A percentile compares a stretch with the other conserved stretches of the same genome.
phyloP scores from a whole-genome alignment of 2,329 filamentous ascomycete species.

The Ophiostoma australiae region DNA sequence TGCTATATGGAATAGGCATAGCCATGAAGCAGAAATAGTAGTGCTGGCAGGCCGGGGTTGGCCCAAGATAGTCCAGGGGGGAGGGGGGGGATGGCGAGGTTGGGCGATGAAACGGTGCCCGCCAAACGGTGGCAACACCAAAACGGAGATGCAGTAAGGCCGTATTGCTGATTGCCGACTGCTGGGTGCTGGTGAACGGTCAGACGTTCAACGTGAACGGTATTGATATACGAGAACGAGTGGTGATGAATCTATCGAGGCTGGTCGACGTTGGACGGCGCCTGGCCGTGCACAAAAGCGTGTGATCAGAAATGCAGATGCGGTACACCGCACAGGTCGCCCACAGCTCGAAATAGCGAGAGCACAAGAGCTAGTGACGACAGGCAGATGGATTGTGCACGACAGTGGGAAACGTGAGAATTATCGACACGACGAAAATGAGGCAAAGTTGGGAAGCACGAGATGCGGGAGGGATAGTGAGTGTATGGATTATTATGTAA shows the following conservation, averaged over 20 bases:
- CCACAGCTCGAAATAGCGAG: neutral
- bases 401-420: neutral
- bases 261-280: neutral
- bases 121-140: neutral
- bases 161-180: neutral
- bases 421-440: neutral
- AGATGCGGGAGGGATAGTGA: slow-evolving; percentile 2
- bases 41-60: slow-evolving; percentile 10
- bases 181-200: neutral
- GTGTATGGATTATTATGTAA: neutral
- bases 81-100: neutral
- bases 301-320: neutral
- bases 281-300: slow-evolving; percentile 5
- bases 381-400: neutral
- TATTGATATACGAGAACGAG: neutral
- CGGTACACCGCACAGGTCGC: neutral
- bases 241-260: neutral
- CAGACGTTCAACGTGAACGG: neutral
- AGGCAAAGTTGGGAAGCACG: slow-evolving; percentile 5
- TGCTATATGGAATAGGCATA: neutral
- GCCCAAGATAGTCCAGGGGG: neutral
- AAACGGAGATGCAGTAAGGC: neutral
- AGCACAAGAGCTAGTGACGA: neutral
- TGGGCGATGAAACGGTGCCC: slow-evolving; percentile 1
- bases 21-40: neutral